phyloP scores from a whole-genome alignment of 768 basidiomycete genomes.

The Termitomyces sp. region DNA sequence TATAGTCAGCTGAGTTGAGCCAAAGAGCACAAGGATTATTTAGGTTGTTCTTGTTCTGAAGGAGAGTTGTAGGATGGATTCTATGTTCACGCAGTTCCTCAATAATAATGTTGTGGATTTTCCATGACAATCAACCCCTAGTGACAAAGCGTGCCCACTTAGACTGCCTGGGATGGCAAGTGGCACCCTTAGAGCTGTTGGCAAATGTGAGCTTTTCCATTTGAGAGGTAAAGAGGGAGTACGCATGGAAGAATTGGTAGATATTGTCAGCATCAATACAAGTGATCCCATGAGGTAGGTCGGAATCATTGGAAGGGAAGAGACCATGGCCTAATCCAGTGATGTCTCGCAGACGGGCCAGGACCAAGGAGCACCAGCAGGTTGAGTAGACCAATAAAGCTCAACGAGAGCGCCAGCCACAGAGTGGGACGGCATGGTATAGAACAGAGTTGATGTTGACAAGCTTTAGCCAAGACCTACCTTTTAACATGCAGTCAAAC shows the following conservation, averaged over 20 bases:
- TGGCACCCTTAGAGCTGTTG: not conserved
- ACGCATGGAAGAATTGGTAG: conserved; percentile 10
- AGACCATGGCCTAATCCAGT: conserved; percentile 18
- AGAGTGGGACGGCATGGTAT: conserved; percentile 8
- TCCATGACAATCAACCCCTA: conserved; percentile 7
- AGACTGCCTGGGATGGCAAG: conserved; percentile 10
- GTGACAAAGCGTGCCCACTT: conserved; percentile 11
- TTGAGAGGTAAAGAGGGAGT: not conserved
- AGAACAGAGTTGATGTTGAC: too few relatives aligned
- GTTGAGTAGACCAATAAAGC: conserved; percentile 2
- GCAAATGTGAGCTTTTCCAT: not conserved
- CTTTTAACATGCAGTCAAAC: too few relatives aligned
- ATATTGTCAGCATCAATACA: conserved; percentile 4
- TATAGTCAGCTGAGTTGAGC: conserved; percentile 5
- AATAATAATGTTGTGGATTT: conserved; percentile 11
- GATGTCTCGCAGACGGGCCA: conserved; percentile 13
- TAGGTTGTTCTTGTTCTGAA: not conserved
- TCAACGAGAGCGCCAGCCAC: conserved; percentile 12
- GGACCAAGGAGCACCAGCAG: conserved; percentile 11
- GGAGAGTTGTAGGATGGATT: conserved; percentile 11
- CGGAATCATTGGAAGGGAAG: conserved; percentile 14
- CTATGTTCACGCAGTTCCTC: conserved; percentile 2
- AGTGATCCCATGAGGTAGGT: conserved; percentile 14
- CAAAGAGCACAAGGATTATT: not conserved
- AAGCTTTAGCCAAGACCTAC: too few relatives aligned